A percentile compares a stretch with the other conserved stretches of the same genome.
phyloP scores from a whole-genome alignment of 1,284 basidiomycete genomes.

The Puccinia hordei region DNA sequence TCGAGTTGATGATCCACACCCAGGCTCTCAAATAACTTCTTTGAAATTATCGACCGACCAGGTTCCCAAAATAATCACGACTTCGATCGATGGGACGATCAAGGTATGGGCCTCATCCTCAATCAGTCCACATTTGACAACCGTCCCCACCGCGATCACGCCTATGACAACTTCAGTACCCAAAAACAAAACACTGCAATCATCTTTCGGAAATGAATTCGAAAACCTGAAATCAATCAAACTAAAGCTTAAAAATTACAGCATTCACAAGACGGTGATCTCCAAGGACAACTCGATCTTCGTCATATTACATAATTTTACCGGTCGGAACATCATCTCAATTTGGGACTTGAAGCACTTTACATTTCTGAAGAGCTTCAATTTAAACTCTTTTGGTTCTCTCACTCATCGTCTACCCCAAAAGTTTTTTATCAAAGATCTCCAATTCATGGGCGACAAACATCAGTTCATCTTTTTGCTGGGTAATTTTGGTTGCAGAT shows the following conservation, averaged over 20 bases:
- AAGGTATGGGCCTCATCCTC: conserved; percentile 62
- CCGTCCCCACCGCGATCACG: neutral
- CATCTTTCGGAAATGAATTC: conserved; percentile 1
- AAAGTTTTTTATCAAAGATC: conserved; percentile 8
- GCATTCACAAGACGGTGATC: conserved; percentile 4
- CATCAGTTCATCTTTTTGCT: conserved; percentile 29
- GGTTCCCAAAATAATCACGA: conserved; percentile 58
- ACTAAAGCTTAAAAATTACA: conserved; percentile 10
- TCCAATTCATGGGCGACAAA: conserved; percentile 18
- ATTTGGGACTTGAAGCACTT: conserved; percentile 28
- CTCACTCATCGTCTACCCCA: neutral
- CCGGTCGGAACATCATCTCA: conserved; percentile 12
- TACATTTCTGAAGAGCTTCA: conserved; percentile 19
- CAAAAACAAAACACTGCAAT: neutral
- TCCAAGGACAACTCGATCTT: conserved; percentile 35
- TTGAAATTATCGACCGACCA: conserved; percentile 66
- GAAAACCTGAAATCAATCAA: conserved; percentile 38
- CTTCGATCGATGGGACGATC: conserved; percentile 61
- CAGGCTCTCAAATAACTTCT: conserved; percentile 67
- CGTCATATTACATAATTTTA: neutral
- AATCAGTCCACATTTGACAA: conserved; percentile 56
- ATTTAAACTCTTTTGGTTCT: neutral
- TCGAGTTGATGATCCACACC: conserved; percentile 86
- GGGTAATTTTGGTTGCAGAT: conserved; percentile 1
- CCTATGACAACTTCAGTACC: conserved; percentile 8